Base-by-base conservation (phyloP, 2,329 filamentous ascomycete genomes). In the Harringtonia lauricola region DNA sequence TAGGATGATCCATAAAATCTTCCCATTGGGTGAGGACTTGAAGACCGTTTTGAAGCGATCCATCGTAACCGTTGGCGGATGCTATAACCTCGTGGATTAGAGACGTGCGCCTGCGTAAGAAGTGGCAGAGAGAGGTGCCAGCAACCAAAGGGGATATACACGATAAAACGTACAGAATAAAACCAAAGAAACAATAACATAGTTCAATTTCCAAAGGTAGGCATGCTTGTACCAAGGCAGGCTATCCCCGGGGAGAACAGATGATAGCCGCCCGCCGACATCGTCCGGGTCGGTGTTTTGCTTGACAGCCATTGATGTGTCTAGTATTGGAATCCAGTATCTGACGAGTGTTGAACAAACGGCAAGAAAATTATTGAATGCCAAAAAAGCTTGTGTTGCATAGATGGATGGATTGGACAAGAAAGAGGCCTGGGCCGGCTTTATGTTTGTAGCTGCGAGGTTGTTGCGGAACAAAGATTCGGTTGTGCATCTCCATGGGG, bases 1-100 rank as follows among this genome's bases (percentile, higher is more conserved):
- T 33, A 52, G 44, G 55, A 48, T 45, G 64, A 29, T 36, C 13
- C 40, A 67, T 62, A 49, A 65, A 65, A 8, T 46, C 40, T 39
- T 58, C 55, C 65, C 64, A 67, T 43, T 59, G 52, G 2, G 50
- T 26, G 3, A 63, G 52, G 4, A 61, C 55, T 48, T 65, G 63
- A 2, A 67, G 52, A 12, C 62, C 65, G 46, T 67, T 66, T 57
- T 64, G 63, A 43, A 67, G 53, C 1, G 62, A 36, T 17, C 42
- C 40, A 26, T 51, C 47, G 39, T 47, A 51, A 28, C 49, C 49
- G 18, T 44, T 45, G 29, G 45, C 29, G 5, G 28, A 10, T 9
- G 35, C 24, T 26, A 26, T 6, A 26, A 26, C 24, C n/a, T 9
- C 17, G 24, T 10, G 24, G 24, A 10, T 26, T 26, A 26, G 10